Conservation (phyloP, 331 rosid species). For the Malus hybrid region DNA sequence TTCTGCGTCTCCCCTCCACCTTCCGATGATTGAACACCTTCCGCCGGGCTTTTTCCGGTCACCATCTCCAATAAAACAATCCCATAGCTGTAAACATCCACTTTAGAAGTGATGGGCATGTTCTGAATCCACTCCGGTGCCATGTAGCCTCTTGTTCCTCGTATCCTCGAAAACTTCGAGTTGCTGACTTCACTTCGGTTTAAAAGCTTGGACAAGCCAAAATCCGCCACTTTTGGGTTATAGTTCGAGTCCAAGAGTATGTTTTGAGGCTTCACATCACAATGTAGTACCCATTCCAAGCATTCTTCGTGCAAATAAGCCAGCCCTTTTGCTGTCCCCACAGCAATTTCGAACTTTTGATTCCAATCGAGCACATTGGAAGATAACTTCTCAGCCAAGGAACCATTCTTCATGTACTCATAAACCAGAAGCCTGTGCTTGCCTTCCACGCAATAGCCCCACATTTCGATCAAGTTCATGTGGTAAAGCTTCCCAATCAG, state of each 20-base stretch:
- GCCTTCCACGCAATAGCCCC: conserved; percentile 61
- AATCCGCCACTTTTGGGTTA: conserved; percentile 52
- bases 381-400: conserved; percentile 32
- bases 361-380: conserved; percentile 42
- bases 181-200: conserved; percentile 25
- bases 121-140: conserved; percentile 75
- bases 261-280: conserved; percentile 70
- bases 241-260: conserved; percentile 43
- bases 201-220: conserved; percentile 48
- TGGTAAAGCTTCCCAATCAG: conserved; percentile 59
- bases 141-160: conserved; percentile 68
- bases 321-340: conserved; percentile 50
- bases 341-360: conserved; percentile 36
- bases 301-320: conserved; percentile 72
- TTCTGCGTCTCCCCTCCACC: conserved; percentile 18
- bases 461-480: conserved; percentile 64
- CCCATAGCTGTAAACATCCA: conserved; percentile 61
- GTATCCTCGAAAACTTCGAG: conserved; percentile 39
- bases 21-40: not conserved
- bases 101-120: conserved; percentile 49
- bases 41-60: not conserved
- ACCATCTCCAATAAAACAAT: conserved; percentile 51
- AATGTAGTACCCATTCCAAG: conserved; percentile 61
- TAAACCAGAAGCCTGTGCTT: conserved; percentile 52
- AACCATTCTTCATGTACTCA: conserved; percentile 47